Conservation (phyloP, 345 rosid species). For the Moringa oleifera region DNA sequence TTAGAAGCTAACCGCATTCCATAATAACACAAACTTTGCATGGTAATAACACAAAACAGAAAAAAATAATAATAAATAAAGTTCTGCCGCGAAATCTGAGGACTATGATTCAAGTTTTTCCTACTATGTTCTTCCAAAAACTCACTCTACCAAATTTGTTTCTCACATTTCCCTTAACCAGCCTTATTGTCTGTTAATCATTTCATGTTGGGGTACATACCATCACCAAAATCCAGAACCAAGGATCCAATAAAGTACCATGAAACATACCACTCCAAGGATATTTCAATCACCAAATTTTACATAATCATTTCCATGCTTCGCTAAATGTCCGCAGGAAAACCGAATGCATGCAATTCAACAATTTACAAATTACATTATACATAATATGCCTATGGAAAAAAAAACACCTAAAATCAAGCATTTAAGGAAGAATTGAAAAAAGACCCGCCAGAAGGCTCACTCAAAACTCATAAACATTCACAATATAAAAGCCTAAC, state of each 20-base stretch:
- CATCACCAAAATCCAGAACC: background rate
- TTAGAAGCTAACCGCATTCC: too few species aligned
- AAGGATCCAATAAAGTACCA: background rate
- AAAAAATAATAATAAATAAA: too few species aligned
- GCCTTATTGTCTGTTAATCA: background rate
- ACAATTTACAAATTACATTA: background rate
- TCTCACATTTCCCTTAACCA: background rate
- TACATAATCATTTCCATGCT: background rate
- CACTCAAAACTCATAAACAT: background rate
- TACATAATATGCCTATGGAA: background rate
- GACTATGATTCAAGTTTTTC: background rate
- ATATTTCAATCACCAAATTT: too few species aligned
- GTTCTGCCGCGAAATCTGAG: too few species aligned
- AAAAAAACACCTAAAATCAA: background rate
- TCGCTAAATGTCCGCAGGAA: background rate
- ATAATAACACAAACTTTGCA: too few species aligned
- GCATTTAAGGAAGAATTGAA: background rate
- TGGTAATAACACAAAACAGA: too few species aligned
- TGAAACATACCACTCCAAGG: background rate
- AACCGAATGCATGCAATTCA: background rate
- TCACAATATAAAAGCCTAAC: background rate
- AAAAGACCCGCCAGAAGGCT: background rate
- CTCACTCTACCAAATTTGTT: background rate
- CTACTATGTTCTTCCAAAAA: background rate
- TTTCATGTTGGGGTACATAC: background rate